Percentiles rank a stretch among this genome's conserved stretches.
Evolutionary conservation across 176 grass and related monocot genomes (phyloP).

Genomic region (Rhipidocladum racemiflorum): DNA sequence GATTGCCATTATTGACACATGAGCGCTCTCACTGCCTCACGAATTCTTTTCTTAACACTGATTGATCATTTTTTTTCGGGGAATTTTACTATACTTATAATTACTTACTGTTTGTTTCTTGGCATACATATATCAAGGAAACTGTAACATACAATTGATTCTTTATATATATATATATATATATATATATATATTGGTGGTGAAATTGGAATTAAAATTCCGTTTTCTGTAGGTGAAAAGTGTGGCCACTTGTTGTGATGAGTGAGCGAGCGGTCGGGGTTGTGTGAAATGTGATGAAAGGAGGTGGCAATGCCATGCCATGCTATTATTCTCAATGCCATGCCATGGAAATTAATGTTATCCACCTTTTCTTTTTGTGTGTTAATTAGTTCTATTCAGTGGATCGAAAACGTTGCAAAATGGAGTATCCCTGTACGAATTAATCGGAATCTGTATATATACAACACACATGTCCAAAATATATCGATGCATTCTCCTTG

Average conservation of each 20-base stretch:
- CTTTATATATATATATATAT: constrained; percentile 21
- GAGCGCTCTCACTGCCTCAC: background rate
- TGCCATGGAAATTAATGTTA: constrained; percentile 33
- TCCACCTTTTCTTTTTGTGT: constrained; percentile 22
- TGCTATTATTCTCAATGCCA: background rate
- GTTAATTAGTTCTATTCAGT: background rate
- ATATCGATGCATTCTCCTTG: background rate
- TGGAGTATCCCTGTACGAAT: background rate
- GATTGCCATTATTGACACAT: constrained; percentile 49
- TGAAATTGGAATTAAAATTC: constrained; percentile 15
- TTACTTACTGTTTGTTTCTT: constrained; percentile 30
- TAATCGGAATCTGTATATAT: background rate
- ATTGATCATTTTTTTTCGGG: constrained; percentile 22
- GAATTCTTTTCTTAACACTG: constrained; percentile 50
- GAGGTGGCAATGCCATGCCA: background rate
- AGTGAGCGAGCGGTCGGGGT: constrained; percentile 39
- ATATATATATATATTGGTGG: constrained; percentile 8
- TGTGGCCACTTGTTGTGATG: constrained; percentile 21
- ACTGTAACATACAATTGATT: constrained; percentile 47
- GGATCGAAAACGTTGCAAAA: background rate
- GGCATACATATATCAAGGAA: constrained; percentile 14
- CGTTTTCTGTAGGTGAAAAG: constrained; percentile 6
- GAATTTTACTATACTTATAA: background rate
- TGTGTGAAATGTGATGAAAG: constrained; percentile 43
- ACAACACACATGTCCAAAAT: background rate